Base-by-base conservation (phyloP, 768 basidiomycete species). In the Pisolithus sp. region DNA sequence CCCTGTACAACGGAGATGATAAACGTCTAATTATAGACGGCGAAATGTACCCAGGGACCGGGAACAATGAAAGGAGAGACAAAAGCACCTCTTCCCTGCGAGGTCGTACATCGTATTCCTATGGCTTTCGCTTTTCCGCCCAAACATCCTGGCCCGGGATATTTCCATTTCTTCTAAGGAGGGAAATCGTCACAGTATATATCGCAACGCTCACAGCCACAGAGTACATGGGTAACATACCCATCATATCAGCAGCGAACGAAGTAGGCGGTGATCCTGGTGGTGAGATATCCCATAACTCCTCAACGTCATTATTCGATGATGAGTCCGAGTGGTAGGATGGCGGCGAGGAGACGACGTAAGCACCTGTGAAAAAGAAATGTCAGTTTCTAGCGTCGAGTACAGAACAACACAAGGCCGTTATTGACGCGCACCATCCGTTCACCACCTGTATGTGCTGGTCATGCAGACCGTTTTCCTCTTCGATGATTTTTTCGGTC, bases 401-500 rank as follows among this genome's bases (percentile, higher is more conserved):
- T 18, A 7, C 39, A 13, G 3, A 40, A 1, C 1, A 21, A 40
- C 23, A 26, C 43, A 28, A 28, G 0, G 73, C 71, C 39, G 72
- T 73, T 76, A 40, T 18, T 36, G 40, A 74, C 77, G 39, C 59
- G 86, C 86, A 63, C 83, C 83, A 84, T 26, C 84, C 86, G 63
- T 80, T 74, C 1, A 86, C 76, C 30, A 85, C 59, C 7, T 74
- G 67, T 72, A 88, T 76, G 61, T 80, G 78, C 46, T 75, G 72
- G 31, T 59, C 60, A 17, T 73, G 66, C 6, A 79, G 54, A 44
- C 80, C 76, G 4, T 65, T 65, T 23, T 73, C 67, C 45, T 76
- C 69, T 39, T 72, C 67, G 41, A 64, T 58, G 42, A 68, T 52
- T 43, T 62, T 56, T 10, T 51, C 55, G 37, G 61, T 61, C 8